Evolutionary conservation across 768 basidiomycete species (phyloP), one percentile per base, ranked within the genome.

Genomic region (Lactifluus pinguis): DNA sequence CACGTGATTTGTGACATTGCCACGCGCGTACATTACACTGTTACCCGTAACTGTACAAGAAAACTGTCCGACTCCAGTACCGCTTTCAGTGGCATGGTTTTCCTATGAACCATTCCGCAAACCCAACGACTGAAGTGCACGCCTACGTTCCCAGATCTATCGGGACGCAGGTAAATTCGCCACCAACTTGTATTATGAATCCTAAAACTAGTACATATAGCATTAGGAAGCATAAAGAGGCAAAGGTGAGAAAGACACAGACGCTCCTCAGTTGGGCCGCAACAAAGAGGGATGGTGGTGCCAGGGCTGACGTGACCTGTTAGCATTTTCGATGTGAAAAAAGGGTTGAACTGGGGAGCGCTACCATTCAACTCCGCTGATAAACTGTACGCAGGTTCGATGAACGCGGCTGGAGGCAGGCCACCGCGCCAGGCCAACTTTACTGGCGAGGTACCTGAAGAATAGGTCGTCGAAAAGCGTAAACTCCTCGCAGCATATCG

Each of bases 1-100:
- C 61, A 62, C 55, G 61, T 62, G 61, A 3, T 15, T 4, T n/a
- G 61, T 62, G 61, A 62, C 60, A 6, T 34, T 34, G 25, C 1
- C 25, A 25, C 25, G 25, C 25, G 25, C 25, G 25, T 25, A 25
- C 25, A 25, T 25, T 25, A 25, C 25, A n/a, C n/a, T n/a, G n/a
- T n/a, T 25, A 25, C 25, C 25, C 25, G 25, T 25, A 2, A 2
- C 25, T 2, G 25, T 25, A 25, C 25, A 25, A 25, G 25, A 25
- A 39, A 39, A 39, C 11, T 39, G 38, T 39, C 11, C 13, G 13
- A 14, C 38, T 14, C 11, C 38, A 13, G 5, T n/a, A 3, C 38
- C 38, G 25, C 25, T 1, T 15, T 14, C 13, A 14, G 25, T 25
- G 25, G 25, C 15, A 17, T 5, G 4, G 17, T 11, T 17, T 39